Evolutionary conservation across 352 stramenopile genomes (phyloP), one percentile per base, ranked within the genome.

Genomic region (Pythium dissimile): DNA sequence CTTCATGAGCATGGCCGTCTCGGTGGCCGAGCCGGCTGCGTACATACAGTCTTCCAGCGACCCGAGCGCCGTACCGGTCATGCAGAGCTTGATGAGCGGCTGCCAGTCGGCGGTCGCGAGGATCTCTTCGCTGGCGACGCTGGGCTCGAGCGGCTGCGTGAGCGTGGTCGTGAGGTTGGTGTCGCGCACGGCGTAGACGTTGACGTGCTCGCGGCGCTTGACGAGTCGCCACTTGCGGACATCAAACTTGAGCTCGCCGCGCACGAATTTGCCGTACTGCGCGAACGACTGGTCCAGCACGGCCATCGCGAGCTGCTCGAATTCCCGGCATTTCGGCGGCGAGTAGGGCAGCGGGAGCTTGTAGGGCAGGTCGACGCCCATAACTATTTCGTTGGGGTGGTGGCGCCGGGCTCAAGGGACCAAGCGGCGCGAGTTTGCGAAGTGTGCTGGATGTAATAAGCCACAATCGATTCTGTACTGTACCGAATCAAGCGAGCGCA

Each of bases 11-110:
- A 84, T 62, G 1, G 59, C 20, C 44, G 37, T 13, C 66, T 52
- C 30, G 39, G 72, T 16, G 58, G 53, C 38, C 35, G 73, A 66
- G 41, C 73, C 56, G 3, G 59, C 72, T 15, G 73, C 76, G 54
- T 82, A 86, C 66, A 86, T 80, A 44, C 78, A 68, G 54, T 89
- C 76, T 50, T 86, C 76, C 7, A 89, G 67, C 27, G 74, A 75
- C 2, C 76, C 75, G 35, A 67, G 42, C 24, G 85, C 69, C 34
- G 68, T 67, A 23, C 75, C 79, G 18, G 76, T 67, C 8, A 76
- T 54, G 20, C 84, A 55, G 47, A 88, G 55, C 61, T 69, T 71
- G 23, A 71, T 66, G 26, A 67, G 44, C 56, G 11, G 68, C 66
- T 24, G 71, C 53, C 73, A 42, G 73, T 68, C 20, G 60, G 66